Conservation (phyloP, 768 basidiomycete genomes). For the Tubosaeta brunneosetosa region DNA sequence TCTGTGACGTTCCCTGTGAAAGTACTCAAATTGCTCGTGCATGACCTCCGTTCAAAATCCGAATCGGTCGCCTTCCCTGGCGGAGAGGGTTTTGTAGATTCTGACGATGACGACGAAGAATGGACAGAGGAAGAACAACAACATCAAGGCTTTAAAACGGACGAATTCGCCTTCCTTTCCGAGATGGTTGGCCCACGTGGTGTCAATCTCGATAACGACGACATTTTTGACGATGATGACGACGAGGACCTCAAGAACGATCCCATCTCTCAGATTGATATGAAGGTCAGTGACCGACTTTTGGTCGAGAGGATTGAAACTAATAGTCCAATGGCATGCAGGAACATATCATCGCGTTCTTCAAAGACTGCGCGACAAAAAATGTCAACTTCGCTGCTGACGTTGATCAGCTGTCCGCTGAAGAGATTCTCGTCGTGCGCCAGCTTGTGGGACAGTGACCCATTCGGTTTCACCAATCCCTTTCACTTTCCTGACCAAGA, state of each 20-base stretch:
- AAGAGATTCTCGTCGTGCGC: conserved; percentile 66
- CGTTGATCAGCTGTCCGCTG: conserved; percentile 62
- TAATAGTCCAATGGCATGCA: conserved; percentile 24
- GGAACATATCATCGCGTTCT: conserved; percentile 67
- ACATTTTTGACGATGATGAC: conserved; percentile 63
- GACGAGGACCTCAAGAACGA: conserved; percentile 90
- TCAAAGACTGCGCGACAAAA: conserved; percentile 60
- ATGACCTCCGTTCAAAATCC: conserved; percentile 76
- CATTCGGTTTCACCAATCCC: neutral
- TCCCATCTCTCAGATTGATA: conserved; percentile 81
- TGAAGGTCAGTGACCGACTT: conserved; percentile 43
- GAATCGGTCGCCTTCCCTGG: conserved; percentile 65
- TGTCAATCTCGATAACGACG: conserved; percentile 72
- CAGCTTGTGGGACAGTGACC: conserved; percentile 37
- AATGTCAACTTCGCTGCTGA: conserved; percentile 61
- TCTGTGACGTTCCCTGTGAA: conserved; percentile 87
- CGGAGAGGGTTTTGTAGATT: conserved; percentile 56
- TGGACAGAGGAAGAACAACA: conserved; percentile 87
- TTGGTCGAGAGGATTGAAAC: conserved; percentile 14
- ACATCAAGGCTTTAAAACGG: conserved; percentile 55
- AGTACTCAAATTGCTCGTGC: conserved; percentile 82
- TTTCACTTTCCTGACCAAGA: too few relatives aligned
- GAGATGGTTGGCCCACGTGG: conserved; percentile 76
- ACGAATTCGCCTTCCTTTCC: conserved; percentile 81
- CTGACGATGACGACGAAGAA: conserved; percentile 88